Conservation (phyloP, 2,329 filamentous ascomycete genomes). For the Hymenoscyphus scutula region DNA sequence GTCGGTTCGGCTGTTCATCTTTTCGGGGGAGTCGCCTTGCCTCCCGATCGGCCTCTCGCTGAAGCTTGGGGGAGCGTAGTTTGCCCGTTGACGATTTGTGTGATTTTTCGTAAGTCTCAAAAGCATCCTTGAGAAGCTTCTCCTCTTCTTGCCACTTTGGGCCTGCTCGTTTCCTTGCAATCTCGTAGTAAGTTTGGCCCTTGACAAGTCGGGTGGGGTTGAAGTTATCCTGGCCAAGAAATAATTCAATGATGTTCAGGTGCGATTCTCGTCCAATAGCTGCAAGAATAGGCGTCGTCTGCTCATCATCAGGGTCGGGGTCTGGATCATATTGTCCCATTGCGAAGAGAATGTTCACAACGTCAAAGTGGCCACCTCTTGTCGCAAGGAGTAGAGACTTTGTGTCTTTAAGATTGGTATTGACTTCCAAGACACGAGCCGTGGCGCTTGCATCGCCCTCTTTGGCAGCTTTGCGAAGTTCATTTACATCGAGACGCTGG, state of each 20-base stretch:
- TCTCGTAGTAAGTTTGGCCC: constrained; percentile 81
- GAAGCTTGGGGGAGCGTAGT: constrained; percentile 48
- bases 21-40: constrained; percentile 20
- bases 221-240: constrained; percentile 74
- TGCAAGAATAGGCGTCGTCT: constrained; percentile 88
- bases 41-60: constrained; percentile 37
- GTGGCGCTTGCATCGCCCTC: constrained; percentile 62
- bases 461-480: constrained; percentile 57
- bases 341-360: constrained; percentile 43
- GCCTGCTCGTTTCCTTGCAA: constrained; percentile 77
- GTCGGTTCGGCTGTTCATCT: constrained; percentile 28
- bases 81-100: constrained; percentile 47
- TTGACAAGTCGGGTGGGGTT: constrained; percentile 75
- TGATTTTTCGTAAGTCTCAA: constrained; percentile 59
- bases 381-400: constrained; percentile 89
- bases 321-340: constrained; percentile 58
- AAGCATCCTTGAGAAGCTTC: constrained; percentile 73
- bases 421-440: constrained; percentile 57
- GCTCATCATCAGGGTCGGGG: constrained; percentile 67
- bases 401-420: constrained; percentile 63
- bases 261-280: constrained; percentile 92
- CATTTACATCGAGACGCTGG: constrained; percentile 59
- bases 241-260: constrained; percentile 76
- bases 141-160: constrained; percentile 90
- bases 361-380: constrained; percentile 77